Evolutionary conservation across 2,329 filamentous ascomycete species (phyloP).

Genomic region (Penicillium sp.): DNA sequence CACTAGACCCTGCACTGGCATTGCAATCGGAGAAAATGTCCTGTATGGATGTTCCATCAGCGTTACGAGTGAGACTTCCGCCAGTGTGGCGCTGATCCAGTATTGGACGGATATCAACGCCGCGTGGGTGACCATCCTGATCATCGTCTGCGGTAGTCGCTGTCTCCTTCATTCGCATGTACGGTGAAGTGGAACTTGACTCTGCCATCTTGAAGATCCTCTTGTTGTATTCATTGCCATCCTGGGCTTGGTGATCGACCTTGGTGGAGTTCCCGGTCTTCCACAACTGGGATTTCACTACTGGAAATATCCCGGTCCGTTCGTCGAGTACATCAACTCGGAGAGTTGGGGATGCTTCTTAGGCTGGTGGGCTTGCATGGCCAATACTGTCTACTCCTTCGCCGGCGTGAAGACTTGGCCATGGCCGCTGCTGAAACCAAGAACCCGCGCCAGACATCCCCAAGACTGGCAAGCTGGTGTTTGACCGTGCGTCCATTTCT

Average conservation of each 20-base stretch:
- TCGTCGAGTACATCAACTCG: conserved; percentile 60
- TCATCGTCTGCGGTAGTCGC: conserved; percentile 56
- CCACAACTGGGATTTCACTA: conserved; percentile 62
- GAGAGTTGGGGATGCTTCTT: conserved; percentile 60
- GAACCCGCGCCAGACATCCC: conserved; percentile 55
- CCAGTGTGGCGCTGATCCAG: conserved; percentile 58
- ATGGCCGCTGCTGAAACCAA: conserved; percentile 54
- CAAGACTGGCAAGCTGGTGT: conserved; percentile 52
- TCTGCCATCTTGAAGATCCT: conserved; percentile 52
- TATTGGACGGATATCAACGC: conserved; percentile 51
- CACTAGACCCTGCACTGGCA: conserved; percentile 49
- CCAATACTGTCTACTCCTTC: conserved; percentile 38
- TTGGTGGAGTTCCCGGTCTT: conserved; percentile 58
- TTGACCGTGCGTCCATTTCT: conserved; percentile 54
- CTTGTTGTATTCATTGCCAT: conserved; percentile 46
- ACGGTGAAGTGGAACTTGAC: conserved; percentile 51
- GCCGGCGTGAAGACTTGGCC: conserved; percentile 49
- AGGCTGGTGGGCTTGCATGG: conserved; percentile 52
- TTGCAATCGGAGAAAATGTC: conserved; percentile 49
- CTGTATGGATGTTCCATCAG: conserved; percentile 51
- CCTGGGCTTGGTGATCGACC: conserved; percentile 54
- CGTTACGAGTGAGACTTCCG: conserved; percentile 58
- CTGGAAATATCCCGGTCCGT: conserved; percentile 65
- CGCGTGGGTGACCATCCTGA: conserved; percentile 50
- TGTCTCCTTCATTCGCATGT: conserved; percentile 49